These are phyloP conservation scores for Linum lewisii DNA, from an alignment of 345 rosid genomes.

Conservation along the genomic window DNA sequence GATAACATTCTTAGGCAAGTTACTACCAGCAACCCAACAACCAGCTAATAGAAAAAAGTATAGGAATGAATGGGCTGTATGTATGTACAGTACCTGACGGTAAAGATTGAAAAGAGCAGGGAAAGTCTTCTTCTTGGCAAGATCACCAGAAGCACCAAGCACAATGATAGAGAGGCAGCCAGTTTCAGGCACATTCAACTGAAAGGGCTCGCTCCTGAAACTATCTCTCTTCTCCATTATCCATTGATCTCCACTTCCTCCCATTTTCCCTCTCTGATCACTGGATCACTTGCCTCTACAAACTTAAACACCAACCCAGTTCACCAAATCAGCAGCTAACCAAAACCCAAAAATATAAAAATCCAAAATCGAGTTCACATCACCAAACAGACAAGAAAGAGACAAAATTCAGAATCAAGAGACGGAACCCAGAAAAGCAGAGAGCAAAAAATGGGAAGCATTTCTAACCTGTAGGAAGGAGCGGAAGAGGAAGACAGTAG, in stretches of 20 bases:
- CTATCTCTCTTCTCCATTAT: slow-evolving; percentile 51
- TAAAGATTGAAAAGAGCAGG: slow-evolving; percentile 87
- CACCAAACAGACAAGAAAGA: too few relatives aligned
- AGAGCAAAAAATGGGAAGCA: too few relatives aligned
- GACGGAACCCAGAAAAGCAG: too few relatives aligned
- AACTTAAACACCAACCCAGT: too few relatives aligned
- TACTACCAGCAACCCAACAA: neutral
- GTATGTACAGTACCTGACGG: slow-evolving; percentile 50
- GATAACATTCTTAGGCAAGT: neutral
- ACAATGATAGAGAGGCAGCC: slow-evolving; percentile 84
- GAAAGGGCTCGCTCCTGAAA: slow-evolving; percentile 38
- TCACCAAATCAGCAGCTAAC: neutral
- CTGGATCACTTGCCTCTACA: neutral
- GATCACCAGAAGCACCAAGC: slow-evolving; percentile 97
- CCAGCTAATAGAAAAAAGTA: neutral
- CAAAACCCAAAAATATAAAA: neutral
- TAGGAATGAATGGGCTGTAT: neutral
- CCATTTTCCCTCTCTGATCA: slow-evolving; percentile 24
- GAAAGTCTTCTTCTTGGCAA: slow-evolving; percentile 95
- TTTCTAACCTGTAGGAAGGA: too few relatives aligned
- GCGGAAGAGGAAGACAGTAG: too few relatives aligned
- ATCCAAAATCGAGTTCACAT: too few relatives aligned
- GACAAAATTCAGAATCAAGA: too few relatives aligned
- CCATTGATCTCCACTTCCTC: slow-evolving; percentile 53
- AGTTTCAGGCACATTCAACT: slow-evolving; percentile 41